phyloP scores from a whole-genome alignment of 1,139 yeast genomes.

The Candida mesenterica region DNA sequence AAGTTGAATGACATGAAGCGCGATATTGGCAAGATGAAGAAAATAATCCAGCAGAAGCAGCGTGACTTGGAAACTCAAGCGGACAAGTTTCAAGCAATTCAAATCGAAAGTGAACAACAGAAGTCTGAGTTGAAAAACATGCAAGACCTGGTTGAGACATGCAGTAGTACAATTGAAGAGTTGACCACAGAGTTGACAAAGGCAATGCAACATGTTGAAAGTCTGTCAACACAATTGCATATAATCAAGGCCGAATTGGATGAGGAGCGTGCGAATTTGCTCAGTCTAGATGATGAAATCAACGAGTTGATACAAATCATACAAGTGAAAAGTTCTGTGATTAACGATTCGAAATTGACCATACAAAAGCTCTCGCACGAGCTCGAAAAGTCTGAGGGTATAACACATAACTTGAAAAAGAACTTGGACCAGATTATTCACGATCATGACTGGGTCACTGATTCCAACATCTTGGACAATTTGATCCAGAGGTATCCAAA shows the following conservation, averaged over 20 bases:
- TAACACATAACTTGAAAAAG: constrained; percentile 38
- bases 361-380: constrained; percentile 64
- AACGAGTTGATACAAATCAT: constrained; percentile 57
- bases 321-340: constrained; percentile 48
- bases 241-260: constrained; percentile 48
- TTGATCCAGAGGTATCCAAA: constrained; percentile 59
- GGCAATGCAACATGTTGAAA: constrained; percentile 19
- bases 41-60: constrained; percentile 40
- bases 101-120: constrained; percentile 71
- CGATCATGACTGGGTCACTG: constrained; percentile 74
- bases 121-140: constrained; percentile 52
- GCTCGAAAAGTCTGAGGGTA: constrained; percentile 53
- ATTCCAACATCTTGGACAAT: constrained; percentile 52
- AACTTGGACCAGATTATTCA: constrained; percentile 50
- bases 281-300: constrained; percentile 79
- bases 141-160: constrained; percentile 39
- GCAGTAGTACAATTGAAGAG: constrained; percentile 36
- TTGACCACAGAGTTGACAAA: constrained; percentile 34
- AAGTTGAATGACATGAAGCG: constrained; percentile 68
- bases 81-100: constrained; percentile 59
- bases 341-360: constrained; percentile 52
- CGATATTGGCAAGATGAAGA: constrained; percentile 47
- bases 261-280: constrained; percentile 58
- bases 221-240: constrained; percentile 22
- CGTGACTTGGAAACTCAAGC: constrained; percentile 44